Evolutionary conservation across 225 moss, liverwort and hornwort species (phyloP), one percentile per base, ranked within the genome.

Genomic region (Bryum argenteum): DNA sequence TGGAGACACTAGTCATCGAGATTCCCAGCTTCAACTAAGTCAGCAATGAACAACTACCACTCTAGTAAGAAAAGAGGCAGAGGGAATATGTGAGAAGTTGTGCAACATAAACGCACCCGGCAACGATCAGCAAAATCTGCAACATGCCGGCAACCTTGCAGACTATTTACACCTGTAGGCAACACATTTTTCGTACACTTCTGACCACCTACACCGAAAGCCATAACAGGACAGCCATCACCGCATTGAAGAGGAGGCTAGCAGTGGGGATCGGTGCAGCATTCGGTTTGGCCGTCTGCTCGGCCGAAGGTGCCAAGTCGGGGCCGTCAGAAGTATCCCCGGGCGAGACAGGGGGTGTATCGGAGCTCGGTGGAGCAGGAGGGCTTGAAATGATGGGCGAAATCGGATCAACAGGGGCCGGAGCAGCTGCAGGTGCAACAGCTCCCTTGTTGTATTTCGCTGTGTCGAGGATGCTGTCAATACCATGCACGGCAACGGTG

Each of bases 401-500:
- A 9, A 66, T 77, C 15, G 74, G 85, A 20, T 65, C 70, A 0
- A 59, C 79, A 28, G 76, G 78, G 70, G 89, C 64, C 15, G 78
- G 79, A 2, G 71, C 83, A 37, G 86, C 72, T 56, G 74, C 74
- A 53, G 94, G 85, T 15, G 80, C 72, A 13, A 80, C 66, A 10
- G 71, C 53, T 64, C 75, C 83, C 61, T 83, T 82, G 73, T 88
- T 92, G 70, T 81, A 92, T 48, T 70, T 65, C 15, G 85, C 86
- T 1, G 90, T 91, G 81, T 92, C 39, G 37, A 95, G 63, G 60
- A 92, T 70, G 52, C 75, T 75, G 75, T 89, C 81, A 37, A 95
- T 83, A 0, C 95, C 95, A n/a, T 95, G 95, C 2, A 95, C 95
- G 48, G 89, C 82, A 23, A 95, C 52, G 28, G 89, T 84, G n/a